These are phyloP conservation scores for Zasmidium citrigriseum DNA, from an alignment of 2,329 filamentous ascomycete genomes.

Conservation along the genomic window DNA sequence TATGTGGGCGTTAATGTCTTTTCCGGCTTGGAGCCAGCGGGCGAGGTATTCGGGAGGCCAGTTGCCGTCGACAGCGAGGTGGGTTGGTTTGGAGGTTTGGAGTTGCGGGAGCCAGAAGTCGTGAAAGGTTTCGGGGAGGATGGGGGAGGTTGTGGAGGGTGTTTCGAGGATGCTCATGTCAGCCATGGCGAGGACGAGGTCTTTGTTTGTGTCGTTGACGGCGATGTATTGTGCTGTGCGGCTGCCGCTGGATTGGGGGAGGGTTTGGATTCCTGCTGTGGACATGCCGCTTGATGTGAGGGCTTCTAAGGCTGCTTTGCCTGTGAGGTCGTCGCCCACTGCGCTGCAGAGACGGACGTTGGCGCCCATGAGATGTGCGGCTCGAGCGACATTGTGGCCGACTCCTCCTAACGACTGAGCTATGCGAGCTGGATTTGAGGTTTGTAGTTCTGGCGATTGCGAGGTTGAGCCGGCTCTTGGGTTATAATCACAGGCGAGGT, in stretches of 20 bases:
- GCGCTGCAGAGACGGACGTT: constrained; percentile 75
- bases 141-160: constrained; percentile 22
- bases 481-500: constrained; percentile 27
- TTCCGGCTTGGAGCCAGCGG: constrained; percentile 66
- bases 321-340: constrained; percentile 77
- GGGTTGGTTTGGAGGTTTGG: constrained; percentile 61
- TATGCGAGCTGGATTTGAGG: constrained; percentile 83
- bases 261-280: constrained; percentile 59
- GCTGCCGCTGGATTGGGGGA: constrained; percentile 46
- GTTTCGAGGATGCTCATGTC: constrained; percentile 82
- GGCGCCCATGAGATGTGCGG: constrained; percentile 69
- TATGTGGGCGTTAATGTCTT: constrained; percentile 58
- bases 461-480: constrained; percentile 37
- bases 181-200: constrained; percentile 89
- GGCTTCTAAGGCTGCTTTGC: constrained; percentile 68
- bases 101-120: constrained; percentile 64
- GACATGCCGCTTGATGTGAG: constrained; percentile 67
- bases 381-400: constrained; percentile 86
- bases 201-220: constrained; percentile 79
- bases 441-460: constrained; percentile 60
- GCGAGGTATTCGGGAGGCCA: constrained; percentile 70
- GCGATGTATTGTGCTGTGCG: constrained; percentile 90
- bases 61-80: constrained; percentile 85
- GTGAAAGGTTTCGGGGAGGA: constrained; percentile 43
- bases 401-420: constrained; percentile 86